Base-by-base conservation (phyloP, 2,329 filamentous ascomycete genomes). In the Dactylellina cionopaga region DNA sequence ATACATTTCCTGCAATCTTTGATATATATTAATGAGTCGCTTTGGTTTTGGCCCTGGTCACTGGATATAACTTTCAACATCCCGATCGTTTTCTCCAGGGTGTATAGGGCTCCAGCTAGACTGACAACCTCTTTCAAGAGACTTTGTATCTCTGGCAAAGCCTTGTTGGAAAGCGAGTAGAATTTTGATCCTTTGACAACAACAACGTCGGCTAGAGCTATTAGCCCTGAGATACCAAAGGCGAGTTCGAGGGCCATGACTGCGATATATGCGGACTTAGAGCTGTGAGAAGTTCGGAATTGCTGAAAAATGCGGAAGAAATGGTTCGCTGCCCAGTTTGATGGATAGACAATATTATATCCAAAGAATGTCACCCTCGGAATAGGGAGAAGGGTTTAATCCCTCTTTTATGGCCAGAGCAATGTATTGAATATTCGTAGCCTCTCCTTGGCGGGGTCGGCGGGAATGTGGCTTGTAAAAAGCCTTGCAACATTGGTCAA, bases 221-320 rank as follows among this genome's bases (percentile, higher is more conserved):
- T 64, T 5, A 64, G 60, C 19, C 60, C 60, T n/a, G 60, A 35
- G 13, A 64, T 64, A 5, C 19, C 47, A 11, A 37, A 13, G 1
- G 47, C 49, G 5, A 64, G 39, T 22, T 64, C 60, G 1, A 64
- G 35, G 2, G 60, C 60, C 60, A 64, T 64, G n/a, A n/a, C n/a
- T n/a, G n/a, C n/a, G n/a, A n/a, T n/a, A n/a, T n/a, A n/a, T n/a
- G n/a, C n/a, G n/a, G n/a, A n/a, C n/a, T n/a, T n/a, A n/a, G n/a
- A n/a, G n/a, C n/a, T n/a, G n/a, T n/a, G n/a, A n/a, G n/a, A n/a
- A n/a, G n/a, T n/a, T n/a, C n/a, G n/a, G n/a, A n/a, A n/a, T n/a
- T n/a, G n/a, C n/a, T n/a, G n/a, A n/a, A n/a, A n/a, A n/a, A n/a
- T n/a, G n/a, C n/a, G n/a, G n/a, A n/a, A n/a, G n/a, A n/a, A n/a